Base-by-base conservation (phyloP, 805 yeast species). In the Henningerozyma blattae region DNA sequence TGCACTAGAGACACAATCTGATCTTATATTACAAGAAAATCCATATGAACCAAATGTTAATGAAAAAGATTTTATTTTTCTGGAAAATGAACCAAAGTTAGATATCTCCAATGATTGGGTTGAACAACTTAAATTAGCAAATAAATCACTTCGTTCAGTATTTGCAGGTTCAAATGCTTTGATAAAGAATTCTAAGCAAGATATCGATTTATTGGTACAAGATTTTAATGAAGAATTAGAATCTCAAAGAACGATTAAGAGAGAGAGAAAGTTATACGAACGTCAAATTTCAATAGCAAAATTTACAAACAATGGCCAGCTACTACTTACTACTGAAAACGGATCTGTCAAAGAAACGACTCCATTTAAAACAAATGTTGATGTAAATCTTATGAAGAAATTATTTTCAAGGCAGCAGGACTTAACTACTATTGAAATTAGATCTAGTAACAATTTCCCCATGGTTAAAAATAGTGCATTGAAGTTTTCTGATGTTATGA, bases 21-120 rank as follows among this genome's bases (percentile, higher is more conserved):
- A 34, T 9, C 18, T 47, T 27, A 50, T 74, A 15, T 64, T 77
- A 5, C 63, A 68, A 32, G 82, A 77, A 42, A 77, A 73, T 45
- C 79, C 74, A 3, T 81, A 71, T 48, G 91, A 81, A 52, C 89
- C 89, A 0, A 72, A 73, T 37, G 56, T 68, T 13, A 60, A 59
- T 17, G 70, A 62, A 20, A 49, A 59, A 1, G 75, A 70, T 45
- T 58, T 66, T 52, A 68, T 48, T 25, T 64, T 59, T 40, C 54
- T 62, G 28, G 68, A 65, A 40, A 61, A 52, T 4, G 59, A 60
- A 18, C 67, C 75, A 1, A 50, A 62, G 19, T 58, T 74, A 28
- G 69, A 74, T 1, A 62, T 64, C 1, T 65, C 78, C 5, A 62
- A 63, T 22, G 69, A 76, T 41, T 82, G 93, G 89, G 61, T 70